These are phyloP conservation scores for Trichophyton rubrum DNA, from an alignment of 2,329 filamentous ascomycete genomes.

Conservation along the genomic window DNA sequence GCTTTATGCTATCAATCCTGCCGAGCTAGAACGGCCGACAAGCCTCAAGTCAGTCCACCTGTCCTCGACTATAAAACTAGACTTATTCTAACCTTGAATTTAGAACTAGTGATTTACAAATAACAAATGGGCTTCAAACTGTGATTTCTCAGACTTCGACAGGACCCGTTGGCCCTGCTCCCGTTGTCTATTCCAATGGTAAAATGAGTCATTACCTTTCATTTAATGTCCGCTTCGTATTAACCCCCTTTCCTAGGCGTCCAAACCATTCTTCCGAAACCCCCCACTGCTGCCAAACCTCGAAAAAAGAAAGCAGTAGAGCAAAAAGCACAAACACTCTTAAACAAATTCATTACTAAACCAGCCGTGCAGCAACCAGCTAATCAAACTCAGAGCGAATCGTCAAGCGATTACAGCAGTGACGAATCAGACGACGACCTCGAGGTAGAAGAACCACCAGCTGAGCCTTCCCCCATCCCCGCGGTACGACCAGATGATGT, in stretches of 20 bases:
- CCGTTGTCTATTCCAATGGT: neutral
- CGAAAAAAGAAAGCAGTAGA: constrained; percentile 7
- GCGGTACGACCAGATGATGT: constrained; percentile 40
- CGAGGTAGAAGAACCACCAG: constrained; percentile 37
- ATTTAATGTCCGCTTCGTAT: neutral
- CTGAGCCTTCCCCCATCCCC: constrained; percentile 45
- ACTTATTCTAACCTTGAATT: neutral
- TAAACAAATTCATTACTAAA: constrained; percentile 18
- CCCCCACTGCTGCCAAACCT: constrained; percentile 11
- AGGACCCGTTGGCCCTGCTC: neutral
- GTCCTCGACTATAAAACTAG: neutral
- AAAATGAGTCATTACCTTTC: neutral
- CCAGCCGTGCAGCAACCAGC: constrained; percentile 18
- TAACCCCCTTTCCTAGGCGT: neutral
- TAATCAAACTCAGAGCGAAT: constrained; percentile 9
- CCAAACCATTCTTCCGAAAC: constrained; percentile 6
- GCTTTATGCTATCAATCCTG: constrained; percentile 13
- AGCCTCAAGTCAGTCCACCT: constrained; percentile 5
- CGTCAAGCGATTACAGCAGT: constrained; percentile 37
- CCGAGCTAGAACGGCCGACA: constrained; percentile 10
- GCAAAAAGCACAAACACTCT: constrained; percentile 5
- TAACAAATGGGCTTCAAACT: neutral
- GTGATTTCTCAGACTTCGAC: neutral
- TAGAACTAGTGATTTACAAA: constrained; percentile 1
- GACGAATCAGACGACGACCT: constrained; percentile 41